Conservation (phyloP, 768 basidiomycete genomes). For the Hemileccinum rubropunctum region DNA sequence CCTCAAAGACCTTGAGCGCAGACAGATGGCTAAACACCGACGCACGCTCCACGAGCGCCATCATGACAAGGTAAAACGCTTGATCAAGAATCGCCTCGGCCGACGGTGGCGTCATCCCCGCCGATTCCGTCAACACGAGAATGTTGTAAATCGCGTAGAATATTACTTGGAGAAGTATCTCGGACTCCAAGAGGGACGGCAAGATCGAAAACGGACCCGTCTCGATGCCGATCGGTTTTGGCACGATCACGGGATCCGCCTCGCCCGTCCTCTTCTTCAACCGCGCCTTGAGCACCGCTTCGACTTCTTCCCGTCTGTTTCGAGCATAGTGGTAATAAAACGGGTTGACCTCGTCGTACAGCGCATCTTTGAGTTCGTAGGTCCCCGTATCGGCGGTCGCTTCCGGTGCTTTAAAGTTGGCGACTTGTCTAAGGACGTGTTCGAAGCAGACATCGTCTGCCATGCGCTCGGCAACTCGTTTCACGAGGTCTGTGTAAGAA, state of each 20-base stretch:
- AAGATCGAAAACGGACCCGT: constrained; percentile 70
- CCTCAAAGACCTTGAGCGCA: constrained; percentile 53
- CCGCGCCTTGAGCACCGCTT: constrained; percentile 65
- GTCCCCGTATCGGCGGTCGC: constrained; percentile 72
- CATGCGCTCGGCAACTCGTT: constrained; percentile 86
- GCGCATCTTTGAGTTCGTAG: constrained; percentile 86
- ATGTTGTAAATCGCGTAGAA: constrained; percentile 82
- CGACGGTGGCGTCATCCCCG: constrained; percentile 63
- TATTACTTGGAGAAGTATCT: constrained; percentile 74
- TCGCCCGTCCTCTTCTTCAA: constrained; percentile 62
- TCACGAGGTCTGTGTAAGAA: constrained; percentile 87
- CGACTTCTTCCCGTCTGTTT: constrained; percentile 91
- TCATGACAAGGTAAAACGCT: constrained; percentile 80
- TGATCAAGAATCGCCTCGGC: constrained; percentile 92
- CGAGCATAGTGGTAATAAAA: constrained; percentile 96
- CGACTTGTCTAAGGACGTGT: constrained; percentile 70
- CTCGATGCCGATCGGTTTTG: constrained; percentile 62
- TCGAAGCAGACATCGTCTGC: constrained; percentile 84
- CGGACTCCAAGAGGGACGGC: constrained; percentile 61
- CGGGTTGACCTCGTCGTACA: constrained; percentile 86
- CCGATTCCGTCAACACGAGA: constrained; percentile 57
- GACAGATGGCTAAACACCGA: constrained; percentile 59
- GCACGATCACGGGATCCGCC: constrained; percentile 71
- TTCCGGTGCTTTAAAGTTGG: constrained; percentile 81
- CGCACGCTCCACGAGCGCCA: constrained; percentile 73